Evolutionary conservation across 2,329 filamentous ascomycete genomes (phyloP), one percentile per base, ranked within the genome.

Genomic region (Aspergillus fructus): DNA sequence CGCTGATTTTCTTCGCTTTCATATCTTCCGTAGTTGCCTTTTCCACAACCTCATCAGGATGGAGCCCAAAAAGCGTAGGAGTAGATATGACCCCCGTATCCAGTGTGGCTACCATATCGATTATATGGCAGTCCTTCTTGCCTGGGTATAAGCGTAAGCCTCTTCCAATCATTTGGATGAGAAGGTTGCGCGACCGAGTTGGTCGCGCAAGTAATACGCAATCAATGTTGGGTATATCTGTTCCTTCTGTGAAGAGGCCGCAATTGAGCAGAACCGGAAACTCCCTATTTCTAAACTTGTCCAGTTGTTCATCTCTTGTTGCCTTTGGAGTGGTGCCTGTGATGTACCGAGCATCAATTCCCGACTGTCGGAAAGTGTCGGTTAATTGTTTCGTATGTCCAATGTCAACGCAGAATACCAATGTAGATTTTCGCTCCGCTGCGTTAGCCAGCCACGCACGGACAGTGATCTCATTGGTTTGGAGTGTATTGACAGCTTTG

Each of bases 111-210:
- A 97, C 94, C 86, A 99, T 92, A 73, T 99, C 94, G 67, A 99
- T 96, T 59, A 99, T 82, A 71, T 97, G 94, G 65, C 94, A 99
- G 68, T 97, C 85, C 40, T 87, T 78, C 74, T 99, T 99, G 12
- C 84, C 89, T 1, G 87, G 80, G 70, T 91, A 83, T 40, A 97
- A 77, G 42, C 94, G 86, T 85, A 99, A 90, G 4, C 94, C 94
- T 66, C 94, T 85, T 0, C 94, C 94, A 60, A 99, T 96, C 94
- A 99, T 99, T 74, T 99, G 94, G 1, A 97, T 86, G 1, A 99
- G 84, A 2, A 99, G 79, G 66, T 97, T 97, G n/a, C 90, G 86
- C 15, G 94, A 97, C 64, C 88, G 87, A 1, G 94, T 99, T 0
- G 94, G 94, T 23, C 94, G 82, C 3, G 89, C 92, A 8, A 99